Evolutionary conservation across 176 grass and related monocot species (phyloP), one percentile per base, ranked within the genome.

Genomic region (Zoysia pacifica): DNA sequence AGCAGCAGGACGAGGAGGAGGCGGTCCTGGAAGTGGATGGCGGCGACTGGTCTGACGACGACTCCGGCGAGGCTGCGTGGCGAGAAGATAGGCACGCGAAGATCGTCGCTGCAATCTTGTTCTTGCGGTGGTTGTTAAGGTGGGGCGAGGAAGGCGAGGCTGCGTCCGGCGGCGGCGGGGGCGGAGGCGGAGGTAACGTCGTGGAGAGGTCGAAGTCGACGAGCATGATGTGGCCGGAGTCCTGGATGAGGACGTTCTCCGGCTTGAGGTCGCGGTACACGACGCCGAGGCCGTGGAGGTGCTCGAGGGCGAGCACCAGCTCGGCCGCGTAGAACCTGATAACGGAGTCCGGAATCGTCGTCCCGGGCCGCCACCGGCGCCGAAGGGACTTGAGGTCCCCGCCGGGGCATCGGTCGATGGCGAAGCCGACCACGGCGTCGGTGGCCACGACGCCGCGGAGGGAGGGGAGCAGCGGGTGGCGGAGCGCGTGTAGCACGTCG

Each of bases 201-300:
- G 89, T 90, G 64, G 93, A 92, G 87, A 95, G 89, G 80, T 95
- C 93, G 70, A 95, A 95, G 80, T 95, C 93, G 38, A 95, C 78
- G 46, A 95, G 87, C 93, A 92, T 95, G 20, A 95, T 72, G 70
- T 95, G 93, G 20, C 89, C 87, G 3, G 83, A 78, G 9, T 80
- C 82, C 75, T 92, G 89, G 73, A 95, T 92, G 71, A 92, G 55
- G 71, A 99, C 93, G 84, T 99, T 99, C 86, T 99, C 96, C 0
- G 96, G 93, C 84, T 99, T 99, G 37, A 99, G 96, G 83, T 99
- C 96, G 10, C 96, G 86, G 86, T 99, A 99, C n/a, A 99, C 96
- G 60, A 99, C 76, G 51, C 93, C 87, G 40, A 91, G 58, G 64
- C 89, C 85, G 66, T 92, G 93, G 82, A 95, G 87, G 67, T 95